A percentile compares a stretch with the other conserved stretches of the same genome.
These are phyloP conservation scores for Malassezia pachydermatis DNA, from an alignment of 1,284 basidiomycete species.

Conservation along the genomic window DNA sequence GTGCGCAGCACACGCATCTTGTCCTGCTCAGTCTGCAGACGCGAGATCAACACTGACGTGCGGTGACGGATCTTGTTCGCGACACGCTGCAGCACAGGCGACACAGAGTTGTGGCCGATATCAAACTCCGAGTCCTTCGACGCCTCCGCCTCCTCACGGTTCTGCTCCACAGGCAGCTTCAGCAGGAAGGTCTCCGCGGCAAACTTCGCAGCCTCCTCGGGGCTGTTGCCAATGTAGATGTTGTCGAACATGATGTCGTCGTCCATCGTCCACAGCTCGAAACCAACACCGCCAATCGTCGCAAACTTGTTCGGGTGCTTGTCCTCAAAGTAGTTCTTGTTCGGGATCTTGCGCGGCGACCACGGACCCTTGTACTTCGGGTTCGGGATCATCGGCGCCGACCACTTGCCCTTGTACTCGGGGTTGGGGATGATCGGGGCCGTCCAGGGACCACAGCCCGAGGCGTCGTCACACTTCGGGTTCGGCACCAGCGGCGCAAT, in stretches of 20 bases:
- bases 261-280: slow-evolving; percentile 48
- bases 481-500: slow-evolving; percentile 68
- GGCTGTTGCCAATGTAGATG: slow-evolving; percentile 44
- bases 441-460: slow-evolving; percentile 92
- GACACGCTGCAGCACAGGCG: slow-evolving; percentile 16
- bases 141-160: slow-evolving; percentile 25
- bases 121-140: slow-evolving; percentile 13
- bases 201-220: slow-evolving; percentile 34
- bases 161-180: slow-evolving; percentile 42
- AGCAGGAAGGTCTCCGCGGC: slow-evolving; percentile 36
- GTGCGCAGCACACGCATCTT: slow-evolving; percentile 32
- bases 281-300: slow-evolving; percentile 41
- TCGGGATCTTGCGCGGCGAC: slow-evolving; percentile 50
- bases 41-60: slow-evolving; percentile 24
- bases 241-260: slow-evolving; percentile 47
- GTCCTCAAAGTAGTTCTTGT: slow-evolving; percentile 89
- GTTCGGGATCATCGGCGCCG: slow-evolving; percentile 69
- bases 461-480: slow-evolving; percentile 70
- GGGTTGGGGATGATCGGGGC: slow-evolving; percentile 87
- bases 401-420: slow-evolving; percentile 91
- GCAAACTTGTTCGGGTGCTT: slow-evolving; percentile 67
- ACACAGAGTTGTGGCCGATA: slow-evolving; percentile 19
- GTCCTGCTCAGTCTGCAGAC: slow-evolving; percentile 21
- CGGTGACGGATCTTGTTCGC: slow-evolving; percentile 22
- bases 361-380: slow-evolving; percentile 44